A percentile compares a stretch with the other conserved stretches of the same genome.
These are phyloP conservation scores for Gynostemma pentaphyllum DNA, from an alignment of 306 rosid genomes.

Conservation along the genomic window DNA sequence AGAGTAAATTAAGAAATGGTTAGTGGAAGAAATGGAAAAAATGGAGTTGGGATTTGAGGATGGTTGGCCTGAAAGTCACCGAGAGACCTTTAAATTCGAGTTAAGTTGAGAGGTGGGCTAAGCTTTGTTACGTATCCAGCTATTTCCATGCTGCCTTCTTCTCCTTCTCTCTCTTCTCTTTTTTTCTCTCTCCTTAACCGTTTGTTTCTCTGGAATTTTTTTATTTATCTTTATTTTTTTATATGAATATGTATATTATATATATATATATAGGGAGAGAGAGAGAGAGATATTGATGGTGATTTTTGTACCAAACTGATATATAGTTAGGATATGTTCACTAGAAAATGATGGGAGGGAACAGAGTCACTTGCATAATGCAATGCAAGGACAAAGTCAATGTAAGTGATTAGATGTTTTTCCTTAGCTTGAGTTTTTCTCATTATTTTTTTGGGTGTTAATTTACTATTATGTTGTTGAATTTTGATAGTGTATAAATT, in stretches of 20 bases:
- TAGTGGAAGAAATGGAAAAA: neutral
- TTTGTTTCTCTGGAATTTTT: slow-evolving; percentile 7
- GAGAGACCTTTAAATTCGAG: neutral
- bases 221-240: neutral
- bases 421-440: neutral
- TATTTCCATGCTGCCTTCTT: slow-evolving; percentile 17
- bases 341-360: neutral
- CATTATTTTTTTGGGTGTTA: neutral
- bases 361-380: neutral
- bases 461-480: neutral
- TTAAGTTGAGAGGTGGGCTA: neutral
- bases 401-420: neutral
- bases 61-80: neutral
- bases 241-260: neutral
- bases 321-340: neutral
- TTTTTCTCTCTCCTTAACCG: slow-evolving; percentile 3
- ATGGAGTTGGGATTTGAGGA: neutral
- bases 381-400: neutral
- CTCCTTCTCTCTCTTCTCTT: no score
- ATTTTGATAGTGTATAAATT: no score
- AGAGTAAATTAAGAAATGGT: neutral
- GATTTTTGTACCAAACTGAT: neutral
- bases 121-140: slow-evolving; percentile 22
- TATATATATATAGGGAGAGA: neutral
- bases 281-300: slow-evolving; percentile 1